A percentile compares a stretch with the other conserved stretches of the same genome.
phyloP scores from a whole-genome alignment of 257 asterid genomes.

The Cordia subcordata region DNA sequence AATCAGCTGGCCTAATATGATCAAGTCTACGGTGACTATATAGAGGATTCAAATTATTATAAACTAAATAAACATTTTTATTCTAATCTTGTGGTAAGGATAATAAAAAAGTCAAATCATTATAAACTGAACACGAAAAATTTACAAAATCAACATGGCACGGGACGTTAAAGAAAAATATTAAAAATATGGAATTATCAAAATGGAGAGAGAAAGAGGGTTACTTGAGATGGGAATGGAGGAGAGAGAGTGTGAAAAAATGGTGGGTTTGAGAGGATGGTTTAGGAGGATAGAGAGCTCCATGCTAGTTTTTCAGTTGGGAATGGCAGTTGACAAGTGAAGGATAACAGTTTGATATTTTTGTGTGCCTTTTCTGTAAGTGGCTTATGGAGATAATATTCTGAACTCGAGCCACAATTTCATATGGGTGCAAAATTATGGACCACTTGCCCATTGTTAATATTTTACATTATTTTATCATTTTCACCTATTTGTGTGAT shows the following conservation, averaged over 20 bases:
- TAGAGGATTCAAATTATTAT: no score
- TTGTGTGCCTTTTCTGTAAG: neutral
- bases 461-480: no score
- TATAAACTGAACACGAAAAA: no score
- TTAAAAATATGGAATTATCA: no score
- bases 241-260: slow-evolving; percentile 25
- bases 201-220: slow-evolving; percentile 3
- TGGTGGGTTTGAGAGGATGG: slow-evolving; percentile 54
- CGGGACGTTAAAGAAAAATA: no score
- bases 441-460: neutral
- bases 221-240: slow-evolving; percentile 20
- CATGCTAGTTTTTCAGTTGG: slow-evolving; percentile 17
- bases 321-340: slow-evolving; percentile 22
- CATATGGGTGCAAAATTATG: neutral
- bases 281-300: slow-evolving; percentile 44
- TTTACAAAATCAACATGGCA: neutral
- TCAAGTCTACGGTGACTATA: no score
- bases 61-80: no score
- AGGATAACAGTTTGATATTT: neutral
- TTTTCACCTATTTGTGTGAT: no score
- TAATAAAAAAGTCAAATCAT: no score
- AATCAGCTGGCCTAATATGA: no score
- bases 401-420: neutral
- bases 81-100: no score
- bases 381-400: neutral